These are phyloP conservation scores for Amaranthus palmeri DNA, from an alignment of 148 eudicot genomes.

Conservation along the genomic window DNA sequence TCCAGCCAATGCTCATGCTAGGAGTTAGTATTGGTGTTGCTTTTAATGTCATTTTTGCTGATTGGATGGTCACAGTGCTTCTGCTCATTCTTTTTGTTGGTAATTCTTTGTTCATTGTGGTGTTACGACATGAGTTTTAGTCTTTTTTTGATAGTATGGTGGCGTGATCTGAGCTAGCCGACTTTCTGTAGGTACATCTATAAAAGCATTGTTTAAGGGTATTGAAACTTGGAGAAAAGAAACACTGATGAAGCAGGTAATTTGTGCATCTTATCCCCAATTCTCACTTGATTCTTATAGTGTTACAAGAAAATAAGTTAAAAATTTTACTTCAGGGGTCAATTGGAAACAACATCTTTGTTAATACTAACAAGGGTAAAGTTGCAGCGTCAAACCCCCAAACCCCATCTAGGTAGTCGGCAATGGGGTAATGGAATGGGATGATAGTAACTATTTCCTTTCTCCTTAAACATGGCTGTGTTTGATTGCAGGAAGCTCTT, in stretches of 20 bases:
- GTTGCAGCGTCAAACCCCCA: too few species aligned
- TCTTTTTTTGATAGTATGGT: neutral
- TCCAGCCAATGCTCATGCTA: conserved; percentile 97
- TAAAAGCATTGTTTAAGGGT: conserved; percentile 64
- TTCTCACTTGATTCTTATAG: too few species aligned
- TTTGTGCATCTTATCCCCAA: neutral
- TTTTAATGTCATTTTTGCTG: conserved; percentile 84
- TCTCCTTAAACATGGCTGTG: neutral
- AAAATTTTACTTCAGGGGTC: too few species aligned
- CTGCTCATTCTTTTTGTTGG: conserved; percentile 77
- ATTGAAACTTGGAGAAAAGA: conserved; percentile 87
- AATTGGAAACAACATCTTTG: too few species aligned
- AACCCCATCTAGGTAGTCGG: too few species aligned
- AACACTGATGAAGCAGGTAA: conserved; percentile 66
- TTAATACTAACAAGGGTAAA: too few species aligned
- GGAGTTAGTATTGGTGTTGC: conserved; percentile 94
- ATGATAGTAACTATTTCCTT: neutral
- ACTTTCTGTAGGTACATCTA: conserved; percentile 58
- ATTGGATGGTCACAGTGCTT: conserved; percentile 94
- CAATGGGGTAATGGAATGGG: too few species aligned
- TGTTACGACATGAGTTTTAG: conserved; percentile 2
- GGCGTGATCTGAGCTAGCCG: conserved; percentile 8
- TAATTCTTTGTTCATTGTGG: conserved; percentile 16
- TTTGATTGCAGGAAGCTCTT: conserved; percentile 62
- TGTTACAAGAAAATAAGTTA: too few species aligned